Conservation (phyloP, 192 early-diverging fungal species). For the Jimgerdemannia flammicorona region DNA sequence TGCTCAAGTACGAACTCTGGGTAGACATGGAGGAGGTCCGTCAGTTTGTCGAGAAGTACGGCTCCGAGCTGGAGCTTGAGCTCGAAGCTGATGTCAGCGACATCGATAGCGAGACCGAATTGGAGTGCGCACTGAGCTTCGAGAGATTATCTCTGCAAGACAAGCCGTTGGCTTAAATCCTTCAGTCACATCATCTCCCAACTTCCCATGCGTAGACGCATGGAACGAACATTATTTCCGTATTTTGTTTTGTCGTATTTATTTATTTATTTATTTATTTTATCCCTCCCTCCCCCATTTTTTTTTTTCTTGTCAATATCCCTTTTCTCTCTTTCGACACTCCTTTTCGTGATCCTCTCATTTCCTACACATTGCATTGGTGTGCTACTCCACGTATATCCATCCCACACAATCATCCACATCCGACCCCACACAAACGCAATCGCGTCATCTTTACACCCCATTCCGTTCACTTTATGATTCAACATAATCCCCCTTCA, state of each 20-base stretch:
- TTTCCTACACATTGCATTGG: too few species aligned
- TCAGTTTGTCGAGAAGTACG: slow-evolving; percentile 33
- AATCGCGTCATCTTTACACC: too few species aligned
- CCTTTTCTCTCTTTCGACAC: background rate
- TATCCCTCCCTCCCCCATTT: background rate
- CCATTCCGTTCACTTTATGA: too few species aligned
- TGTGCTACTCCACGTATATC: too few species aligned
- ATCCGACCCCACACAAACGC: too few species aligned
- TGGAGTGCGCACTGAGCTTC: background rate
- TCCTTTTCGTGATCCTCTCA: too few species aligned
- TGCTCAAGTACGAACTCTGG: slow-evolving; percentile 51
- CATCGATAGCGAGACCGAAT: background rate
- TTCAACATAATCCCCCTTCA: too few species aligned
- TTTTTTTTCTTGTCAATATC: background rate
- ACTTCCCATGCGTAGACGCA: background rate
- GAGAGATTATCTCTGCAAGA: background rate
- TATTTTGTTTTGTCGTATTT: too few species aligned
- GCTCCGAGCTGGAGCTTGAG: slow-evolving; percentile 31
- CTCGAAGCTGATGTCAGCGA: background rate
- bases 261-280: background rate
- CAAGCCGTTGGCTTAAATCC: background rate
- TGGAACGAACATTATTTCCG: background rate
- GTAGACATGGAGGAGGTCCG: slow-evolving; percentile 45
- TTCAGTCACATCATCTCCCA: background rate
- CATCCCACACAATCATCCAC: too few species aligned